Evolutionary conservation across 2,329 filamentous ascomycete genomes (phyloP).

Genomic region (Sporothrix euskadiensis): DNA sequence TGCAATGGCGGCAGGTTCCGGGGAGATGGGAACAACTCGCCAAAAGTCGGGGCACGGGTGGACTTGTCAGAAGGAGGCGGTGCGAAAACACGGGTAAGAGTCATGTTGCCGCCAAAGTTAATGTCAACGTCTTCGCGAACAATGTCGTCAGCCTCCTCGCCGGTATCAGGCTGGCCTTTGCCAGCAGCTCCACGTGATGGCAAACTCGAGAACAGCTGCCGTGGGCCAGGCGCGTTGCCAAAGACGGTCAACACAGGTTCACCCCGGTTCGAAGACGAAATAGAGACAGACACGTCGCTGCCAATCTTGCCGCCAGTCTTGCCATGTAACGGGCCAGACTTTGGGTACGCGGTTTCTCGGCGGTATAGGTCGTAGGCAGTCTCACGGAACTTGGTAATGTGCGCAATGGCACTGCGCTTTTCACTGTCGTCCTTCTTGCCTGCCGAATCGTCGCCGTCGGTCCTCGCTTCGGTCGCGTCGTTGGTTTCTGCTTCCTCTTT

Average conservation of each 20-base stretch:
- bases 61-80: slow-evolving; percentile 47
- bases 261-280: slow-evolving; percentile 42
- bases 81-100: slow-evolving; percentile 65
- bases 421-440: slow-evolving; percentile 15
- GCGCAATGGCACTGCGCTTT: slow-evolving; percentile 44
- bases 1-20: slow-evolving; percentile 65
- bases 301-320: slow-evolving; percentile 17
- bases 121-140: slow-evolving; percentile 31
- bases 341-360: slow-evolving; percentile 58
- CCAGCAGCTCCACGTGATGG: slow-evolving; percentile 51
- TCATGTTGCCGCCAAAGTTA: slow-evolving; percentile 50
- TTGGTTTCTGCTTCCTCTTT: background rate
- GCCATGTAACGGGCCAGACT: slow-evolving; percentile 38
- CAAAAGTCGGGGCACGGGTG: slow-evolving; percentile 63
- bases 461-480: background rate
- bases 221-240: slow-evolving; percentile 71
- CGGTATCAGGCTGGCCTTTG: slow-evolving; percentile 9
- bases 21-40: slow-evolving; percentile 71
- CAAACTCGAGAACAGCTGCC: slow-evolving; percentile 84
- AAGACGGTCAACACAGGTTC: slow-evolving; percentile 69
- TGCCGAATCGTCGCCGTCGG: background rate
- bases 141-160: slow-evolving; percentile 59
- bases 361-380: slow-evolving; percentile 63
- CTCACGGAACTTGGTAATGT: slow-evolving; percentile 60
- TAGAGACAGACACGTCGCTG: background rate